Percentiles rank a stretch among this genome's conserved stretches.
These are phyloP conservation scores for Cyphellophora europaea DNA, from an alignment of 2,329 filamentous ascomycete genomes.

Conservation along the genomic window DNA sequence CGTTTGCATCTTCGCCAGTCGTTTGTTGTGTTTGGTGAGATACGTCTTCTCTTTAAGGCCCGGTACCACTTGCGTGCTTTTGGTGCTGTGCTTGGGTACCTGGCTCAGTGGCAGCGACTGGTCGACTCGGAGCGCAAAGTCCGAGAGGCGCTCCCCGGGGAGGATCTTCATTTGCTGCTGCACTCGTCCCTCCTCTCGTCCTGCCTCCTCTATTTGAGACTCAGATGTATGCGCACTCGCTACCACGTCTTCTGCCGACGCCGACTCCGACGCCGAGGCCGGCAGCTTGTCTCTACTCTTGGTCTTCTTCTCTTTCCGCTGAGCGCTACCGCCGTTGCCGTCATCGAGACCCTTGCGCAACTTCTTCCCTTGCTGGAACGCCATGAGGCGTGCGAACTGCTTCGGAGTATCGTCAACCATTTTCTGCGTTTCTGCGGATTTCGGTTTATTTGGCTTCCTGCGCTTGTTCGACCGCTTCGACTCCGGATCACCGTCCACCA, in stretches of 20 bases:
- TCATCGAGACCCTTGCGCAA: slow-evolving; percentile 61
- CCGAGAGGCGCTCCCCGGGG: slow-evolving; percentile 72
- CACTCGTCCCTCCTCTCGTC: slow-evolving; percentile 7
- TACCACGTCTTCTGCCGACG: slow-evolving; percentile 11
- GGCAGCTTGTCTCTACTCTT: slow-evolving; percentile 6
- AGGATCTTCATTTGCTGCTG: slow-evolving; percentile 52
- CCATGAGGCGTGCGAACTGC: slow-evolving; percentile 79
- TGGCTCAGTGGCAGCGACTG: slow-evolving; percentile 61
- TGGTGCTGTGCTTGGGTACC: slow-evolving; percentile 23
- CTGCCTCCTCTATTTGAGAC: too few species aligned
- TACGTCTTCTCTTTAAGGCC: slow-evolving; percentile 49
- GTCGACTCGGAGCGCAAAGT: slow-evolving; percentile 76
- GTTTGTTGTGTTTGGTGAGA: slow-evolving; percentile 74
- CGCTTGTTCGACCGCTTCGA: slow-evolving; percentile 23
- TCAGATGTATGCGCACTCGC: slow-evolving; percentile 16
- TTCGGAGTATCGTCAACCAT: slow-evolving; percentile 72
- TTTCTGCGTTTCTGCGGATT: slow-evolving; percentile 37
- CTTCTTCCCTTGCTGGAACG: slow-evolving; percentile 54
- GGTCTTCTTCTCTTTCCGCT: slow-evolving; percentile 17
- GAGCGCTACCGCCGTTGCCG: slow-evolving; percentile 31
- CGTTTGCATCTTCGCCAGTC: slow-evolving; percentile 53
- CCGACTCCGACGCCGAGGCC: background rate
- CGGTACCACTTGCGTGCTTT: slow-evolving; percentile 43
- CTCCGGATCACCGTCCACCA: background rate
- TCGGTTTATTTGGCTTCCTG: slow-evolving; percentile 24